Percentiles rank a stretch among this genome's conserved stretches.
These are phyloP conservation scores for Poa annua DNA, from an alignment of 176 grass and related monocot genomes.

Conservation along the genomic window DNA sequence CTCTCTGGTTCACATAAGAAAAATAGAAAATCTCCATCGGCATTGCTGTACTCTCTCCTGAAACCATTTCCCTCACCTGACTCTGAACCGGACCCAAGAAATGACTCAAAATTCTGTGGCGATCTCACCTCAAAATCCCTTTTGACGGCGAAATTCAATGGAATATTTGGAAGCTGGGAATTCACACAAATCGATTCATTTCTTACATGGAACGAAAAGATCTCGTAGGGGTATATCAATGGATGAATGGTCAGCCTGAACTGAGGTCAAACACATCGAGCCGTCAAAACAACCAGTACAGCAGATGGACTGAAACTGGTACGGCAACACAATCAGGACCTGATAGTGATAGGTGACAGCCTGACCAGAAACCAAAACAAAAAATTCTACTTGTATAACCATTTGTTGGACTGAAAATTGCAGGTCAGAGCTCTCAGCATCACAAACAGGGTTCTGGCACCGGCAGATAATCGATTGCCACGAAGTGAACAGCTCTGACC, in stretches of 20 bases:
- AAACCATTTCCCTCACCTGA: neutral
- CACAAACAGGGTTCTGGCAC: constrained; percentile 14
- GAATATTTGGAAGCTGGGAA: constrained; percentile 6
- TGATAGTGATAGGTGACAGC: neutral
- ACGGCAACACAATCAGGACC: neutral
- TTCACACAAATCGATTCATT: neutral
- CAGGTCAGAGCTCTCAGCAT: constrained; percentile 4
- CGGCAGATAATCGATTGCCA: constrained; percentile 32
- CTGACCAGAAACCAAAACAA: neutral
- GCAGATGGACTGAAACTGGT: neutral
- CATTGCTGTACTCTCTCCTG: neutral
- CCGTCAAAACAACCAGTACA: neutral
- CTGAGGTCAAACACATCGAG: neutral
- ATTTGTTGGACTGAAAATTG: neutral
- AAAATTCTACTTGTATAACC: neutral
- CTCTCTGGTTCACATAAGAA: neutral
- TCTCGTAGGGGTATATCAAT: neutral
- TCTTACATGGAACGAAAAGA: neutral
- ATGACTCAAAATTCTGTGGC: neutral
- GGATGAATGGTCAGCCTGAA: neutral
- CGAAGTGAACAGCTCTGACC: constrained; percentile 5
- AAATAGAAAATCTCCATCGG: neutral
- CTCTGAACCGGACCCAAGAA: neutral
- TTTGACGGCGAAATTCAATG: neutral
- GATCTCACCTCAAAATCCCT: neutral